Evolutionary conservation across 305 asterid genomes (phyloP), one percentile per base, ranked within the genome.

Genomic region (Rubia peregrina): DNA sequence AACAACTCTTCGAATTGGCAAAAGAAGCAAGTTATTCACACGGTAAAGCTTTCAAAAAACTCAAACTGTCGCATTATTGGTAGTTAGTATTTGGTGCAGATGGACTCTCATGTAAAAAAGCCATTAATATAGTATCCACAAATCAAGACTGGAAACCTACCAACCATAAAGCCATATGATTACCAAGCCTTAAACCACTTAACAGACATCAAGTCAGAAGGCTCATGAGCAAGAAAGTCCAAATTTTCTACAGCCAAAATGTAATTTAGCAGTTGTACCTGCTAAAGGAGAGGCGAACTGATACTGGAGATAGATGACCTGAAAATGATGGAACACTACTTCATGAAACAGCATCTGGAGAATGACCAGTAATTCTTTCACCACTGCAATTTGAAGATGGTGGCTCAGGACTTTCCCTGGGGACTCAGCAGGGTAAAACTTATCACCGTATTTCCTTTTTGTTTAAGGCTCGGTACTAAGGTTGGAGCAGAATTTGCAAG

Each of bases 361-460:
- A 84, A 80, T 74, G 73, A 65, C 76, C 88, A 67, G 73, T 87
- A 74, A 84, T 75, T 75, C 82, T 73, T 80, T 87, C 96, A 77
- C 85, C 88, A 82, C 84, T 79, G 81, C 85, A 87, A 85, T 81
- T 75, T 33, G 97, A 92, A 68, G 96, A 91, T 22, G 85, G 88
- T 44, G 93, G 95, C 77, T 91, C 96, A 9, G 91, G 85, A 87
- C 90, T 85, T 75, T 76, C 84, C 73, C 89, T 81, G 2, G 96
- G 73, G 92, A 85, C 74, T 88, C 96, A 63, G 90, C 85, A 56
- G 99, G 99, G 79, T 89, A 74, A 71, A 94, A 69, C 84, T 88
- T 88, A 68, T 85, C 91, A 70, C 85, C 76, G 80, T 85, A 81
- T 77, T 75, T 89, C 72, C 80, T 77, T 61, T 77, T 80, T 68